Evolutionary conservation across 441 rosid genomes (phyloP).

Genomic region (Pelargonium cotyledonis): DNA sequence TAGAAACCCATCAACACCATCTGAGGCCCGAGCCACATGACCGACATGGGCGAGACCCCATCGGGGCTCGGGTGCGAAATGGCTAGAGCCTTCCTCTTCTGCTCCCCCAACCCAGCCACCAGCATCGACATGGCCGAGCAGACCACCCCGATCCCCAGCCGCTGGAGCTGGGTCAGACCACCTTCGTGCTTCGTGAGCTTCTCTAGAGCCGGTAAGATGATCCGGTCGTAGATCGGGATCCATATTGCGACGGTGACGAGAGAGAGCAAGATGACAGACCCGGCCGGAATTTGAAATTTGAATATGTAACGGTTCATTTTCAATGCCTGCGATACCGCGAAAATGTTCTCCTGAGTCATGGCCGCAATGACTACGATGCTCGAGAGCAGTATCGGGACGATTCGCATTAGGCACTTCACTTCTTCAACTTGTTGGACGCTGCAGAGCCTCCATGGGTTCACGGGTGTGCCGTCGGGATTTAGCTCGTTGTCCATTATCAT

Average conservation of each 20-base stretch:
- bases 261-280: conserved; percentile 37
- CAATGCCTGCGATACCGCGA: conserved; percentile 48
- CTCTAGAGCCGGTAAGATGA: conserved; percentile 47
- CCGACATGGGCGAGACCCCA: conserved; percentile 36
- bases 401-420: conserved; percentile 47
- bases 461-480: conserved; percentile 31
- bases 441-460: conserved; percentile 41
- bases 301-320: conserved; percentile 57
- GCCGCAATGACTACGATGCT: conserved; percentile 41
- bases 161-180: conserved; percentile 55
- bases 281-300: conserved; percentile 56
- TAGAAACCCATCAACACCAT: background rate
- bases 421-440: conserved; percentile 65
- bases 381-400: conserved; percentile 48
- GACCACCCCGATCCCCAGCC: conserved; percentile 51
- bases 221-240: conserved; percentile 67
- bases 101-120: conserved; percentile 49
- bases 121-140: conserved; percentile 50
- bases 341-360: conserved; percentile 42
- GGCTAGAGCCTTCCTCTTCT: conserved; percentile 38
- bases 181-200: conserved; percentile 50
- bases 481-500: conserved; percentile 37
- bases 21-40: conserved; percentile 34
- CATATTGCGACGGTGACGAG: conserved; percentile 52
- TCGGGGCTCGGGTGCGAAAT: conserved; percentile 21